A percentile compares a stretch with the other conserved stretches of the same genome.
Conservation (phyloP, 1,139 yeast genomes). For the Yamadazyma siamensis region DNA sequence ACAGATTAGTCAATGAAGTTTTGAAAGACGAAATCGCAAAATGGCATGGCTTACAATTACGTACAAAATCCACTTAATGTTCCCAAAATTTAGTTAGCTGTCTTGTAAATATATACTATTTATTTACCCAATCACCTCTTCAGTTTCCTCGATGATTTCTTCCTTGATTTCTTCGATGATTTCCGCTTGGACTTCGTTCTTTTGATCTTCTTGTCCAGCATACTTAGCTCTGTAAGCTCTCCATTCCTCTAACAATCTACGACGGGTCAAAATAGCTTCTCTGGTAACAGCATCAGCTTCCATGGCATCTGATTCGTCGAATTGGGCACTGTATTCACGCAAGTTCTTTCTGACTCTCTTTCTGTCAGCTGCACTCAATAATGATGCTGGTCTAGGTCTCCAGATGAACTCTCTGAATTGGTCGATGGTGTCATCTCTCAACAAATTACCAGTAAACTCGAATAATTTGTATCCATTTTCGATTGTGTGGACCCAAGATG, state of each 20-base stretch:
- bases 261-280: conserved; percentile 84
- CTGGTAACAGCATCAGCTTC: conserved; percentile 92
- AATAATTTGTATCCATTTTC: conserved; percentile 90
- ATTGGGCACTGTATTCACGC: conserved; percentile 86
- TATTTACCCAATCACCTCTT: conserved; percentile 64
- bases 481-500: conserved; percentile 77
- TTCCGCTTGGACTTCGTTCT: conserved; percentile 58
- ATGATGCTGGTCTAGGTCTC: conserved; percentile 94
- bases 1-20: conserved; percentile 77
- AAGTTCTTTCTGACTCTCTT: conserved; percentile 89
- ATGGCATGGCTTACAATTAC: conserved; percentile 94
- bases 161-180: conserved; percentile 65
- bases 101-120: conserved; percentile 2
- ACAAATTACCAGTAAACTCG: conserved; percentile 75
- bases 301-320: conserved; percentile 95
- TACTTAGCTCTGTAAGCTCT: conserved; percentile 65
- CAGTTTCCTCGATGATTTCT: conserved; percentile 72
- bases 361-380: conserved; percentile 72
- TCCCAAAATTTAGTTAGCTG: neutral
- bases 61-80: conserved; percentile 43
- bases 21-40: conserved; percentile 80
- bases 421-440: conserved; percentile 75
- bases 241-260: conserved; percentile 85
- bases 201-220: conserved; percentile 45
- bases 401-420: conserved; percentile 87